phyloP scores from a whole-genome alignment of 2,329 filamentous ascomycete species.

The Calycina marina region DNA sequence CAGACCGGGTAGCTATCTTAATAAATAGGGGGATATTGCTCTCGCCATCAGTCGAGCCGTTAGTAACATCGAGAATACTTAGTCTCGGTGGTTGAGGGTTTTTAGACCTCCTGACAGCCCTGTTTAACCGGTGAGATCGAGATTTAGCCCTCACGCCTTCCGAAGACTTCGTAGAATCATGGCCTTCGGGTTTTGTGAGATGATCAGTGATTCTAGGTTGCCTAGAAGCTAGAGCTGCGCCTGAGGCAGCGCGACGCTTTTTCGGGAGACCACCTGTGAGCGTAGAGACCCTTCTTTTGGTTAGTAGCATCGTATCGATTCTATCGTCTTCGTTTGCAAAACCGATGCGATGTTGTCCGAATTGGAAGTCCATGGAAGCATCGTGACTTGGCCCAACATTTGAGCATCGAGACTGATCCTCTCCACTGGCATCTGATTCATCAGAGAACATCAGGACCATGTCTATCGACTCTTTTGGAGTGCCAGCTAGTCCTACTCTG shows the following conservation, averaged over 20 bases:
- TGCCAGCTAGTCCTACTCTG: too few species aligned
- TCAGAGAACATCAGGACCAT: conserved; percentile 14
- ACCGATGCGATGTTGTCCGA: conserved; percentile 11
- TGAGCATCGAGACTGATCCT: too few species aligned
- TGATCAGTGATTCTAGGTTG: conserved; percentile 20
- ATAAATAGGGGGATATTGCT: conserved; percentile 37
- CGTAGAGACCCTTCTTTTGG: conserved; percentile 12
- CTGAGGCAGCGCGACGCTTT: conserved; percentile 8
- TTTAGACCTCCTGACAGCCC: not conserved
- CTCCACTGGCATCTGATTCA: conserved; percentile 14
- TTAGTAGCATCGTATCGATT: conserved; percentile 23
- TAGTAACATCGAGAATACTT: conserved; percentile 43
- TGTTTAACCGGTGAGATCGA: not conserved
- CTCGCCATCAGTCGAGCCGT: conserved; percentile 20
- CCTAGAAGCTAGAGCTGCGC: conserved; percentile 1
- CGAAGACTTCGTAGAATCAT: not conserved
- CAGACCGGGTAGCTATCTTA: conserved; percentile 45
- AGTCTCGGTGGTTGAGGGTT: conserved; percentile 29
- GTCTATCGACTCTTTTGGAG: too few species aligned
- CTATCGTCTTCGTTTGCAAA: conserved; percentile 20
- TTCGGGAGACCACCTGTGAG: conserved; percentile 4
- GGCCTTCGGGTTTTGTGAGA: conserved; percentile 4
- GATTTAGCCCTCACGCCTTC: not conserved
- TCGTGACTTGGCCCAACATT: too few species aligned
- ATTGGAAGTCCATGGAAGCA: too few species aligned